phyloP scores from a whole-genome alignment of 768 basidiomycete species.

The Auricularia sp. region DNA sequence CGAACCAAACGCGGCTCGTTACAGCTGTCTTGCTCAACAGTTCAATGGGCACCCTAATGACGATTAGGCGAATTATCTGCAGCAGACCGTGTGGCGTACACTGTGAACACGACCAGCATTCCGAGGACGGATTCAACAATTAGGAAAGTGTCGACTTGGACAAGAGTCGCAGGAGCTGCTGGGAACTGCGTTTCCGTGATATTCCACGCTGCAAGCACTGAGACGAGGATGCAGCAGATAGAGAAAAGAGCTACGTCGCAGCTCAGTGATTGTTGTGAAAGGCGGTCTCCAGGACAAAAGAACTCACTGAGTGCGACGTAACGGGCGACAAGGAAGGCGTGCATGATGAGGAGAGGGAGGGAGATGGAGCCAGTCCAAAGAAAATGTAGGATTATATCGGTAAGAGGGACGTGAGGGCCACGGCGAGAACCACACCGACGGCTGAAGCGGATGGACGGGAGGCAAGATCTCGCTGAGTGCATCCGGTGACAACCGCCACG shows the following conservation, averaged over 20 bases:
- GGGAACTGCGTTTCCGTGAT: not conserved
- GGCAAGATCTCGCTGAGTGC: not conserved
- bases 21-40: conserved; percentile 39
- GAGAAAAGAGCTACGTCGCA: not conserved
- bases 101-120: conserved; percentile 45
- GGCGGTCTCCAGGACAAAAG: not conserved
- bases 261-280: not conserved
- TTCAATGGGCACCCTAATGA: conserved; percentile 46
- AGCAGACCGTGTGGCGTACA: conserved; percentile 32
- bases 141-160: conserved; percentile 46
- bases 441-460: not conserved
- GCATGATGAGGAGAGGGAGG: conserved; percentile 21
- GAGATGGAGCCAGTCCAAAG: conserved; percentile 9
- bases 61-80: conserved; percentile 4
- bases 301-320: conserved; percentile 51
- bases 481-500: too few relatives aligned
- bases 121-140: conserved; percentile 49
- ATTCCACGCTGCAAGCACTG: not conserved
- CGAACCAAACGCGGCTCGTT: conserved; percentile 61
- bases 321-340: conserved; percentile 39
- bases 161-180: not conserved
- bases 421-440: not conserved
- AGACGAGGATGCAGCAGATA: not conserved
- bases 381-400: not conserved
- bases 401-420: not conserved